Evolutionary conservation across 106 monocot species (phyloP).

Genomic region (Phalaenopsis equestris): DNA sequence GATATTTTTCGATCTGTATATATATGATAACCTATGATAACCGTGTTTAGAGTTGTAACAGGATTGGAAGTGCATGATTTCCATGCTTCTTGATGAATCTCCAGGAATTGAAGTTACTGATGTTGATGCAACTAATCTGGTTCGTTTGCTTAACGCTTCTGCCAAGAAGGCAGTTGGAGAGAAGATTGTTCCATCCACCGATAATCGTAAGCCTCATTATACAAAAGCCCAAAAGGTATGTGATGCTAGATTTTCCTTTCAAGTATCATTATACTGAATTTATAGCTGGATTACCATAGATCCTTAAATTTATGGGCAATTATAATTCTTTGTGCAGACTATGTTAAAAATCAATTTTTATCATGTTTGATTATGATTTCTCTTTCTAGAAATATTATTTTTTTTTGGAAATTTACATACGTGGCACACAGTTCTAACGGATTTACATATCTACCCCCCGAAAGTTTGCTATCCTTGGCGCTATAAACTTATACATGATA

Average conservation of each 20-base stretch:
- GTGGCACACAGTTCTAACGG: no score
- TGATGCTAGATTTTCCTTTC: background rate
- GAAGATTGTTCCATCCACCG: conserved; percentile 76
- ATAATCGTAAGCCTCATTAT: conserved; percentile 73
- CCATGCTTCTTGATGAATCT: conserved; percentile 87
- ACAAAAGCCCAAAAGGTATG: conserved; percentile 88
- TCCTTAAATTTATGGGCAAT: background rate
- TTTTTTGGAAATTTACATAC: no score
- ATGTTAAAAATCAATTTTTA: background rate
- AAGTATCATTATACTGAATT: background rate
- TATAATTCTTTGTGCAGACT: background rate
- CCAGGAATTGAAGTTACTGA: conserved; percentile 66
- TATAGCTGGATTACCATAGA: background rate
- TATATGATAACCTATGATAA: background rate
- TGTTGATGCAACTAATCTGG: conserved; percentile 88
- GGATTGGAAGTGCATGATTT: conserved; percentile 98
- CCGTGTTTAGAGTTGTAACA: conserved; percentile 11
- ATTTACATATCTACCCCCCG: no score
- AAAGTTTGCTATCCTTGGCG: no score
- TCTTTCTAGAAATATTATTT: no score
- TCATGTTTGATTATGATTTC: no score
- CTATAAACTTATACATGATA: no score
- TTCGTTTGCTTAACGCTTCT: conserved; percentile 77
- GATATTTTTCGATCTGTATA: background rate
- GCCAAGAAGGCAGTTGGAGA: conserved; percentile 87